Conservation (phyloP, 2,329 filamentous ascomycete species). For the Didymella segeticola region DNA sequence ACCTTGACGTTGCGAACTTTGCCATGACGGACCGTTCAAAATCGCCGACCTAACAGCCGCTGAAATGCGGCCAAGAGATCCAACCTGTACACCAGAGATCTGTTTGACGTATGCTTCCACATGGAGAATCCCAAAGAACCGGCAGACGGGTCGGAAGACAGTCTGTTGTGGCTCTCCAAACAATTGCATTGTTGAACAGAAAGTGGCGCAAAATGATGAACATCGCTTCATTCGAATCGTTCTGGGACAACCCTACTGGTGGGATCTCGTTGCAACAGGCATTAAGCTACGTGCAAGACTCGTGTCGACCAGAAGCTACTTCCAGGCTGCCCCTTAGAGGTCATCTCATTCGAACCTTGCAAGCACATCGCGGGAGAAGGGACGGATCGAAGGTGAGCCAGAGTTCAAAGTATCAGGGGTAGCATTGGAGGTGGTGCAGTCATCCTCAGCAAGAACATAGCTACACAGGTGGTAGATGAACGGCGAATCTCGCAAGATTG, state of each 20-base stretch:
- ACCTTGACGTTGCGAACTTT: slow-evolving; percentile 5
- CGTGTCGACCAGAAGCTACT: neutral
- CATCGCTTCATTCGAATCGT: neutral
- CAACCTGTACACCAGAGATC: neutral
- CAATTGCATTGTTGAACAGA: neutral
- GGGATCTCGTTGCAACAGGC: neutral
- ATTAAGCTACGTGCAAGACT: slow-evolving; percentile 2
- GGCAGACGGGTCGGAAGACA: neutral
- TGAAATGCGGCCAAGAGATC: neutral
- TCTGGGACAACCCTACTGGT: neutral
- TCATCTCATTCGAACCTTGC: neutral
- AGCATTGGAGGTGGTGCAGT: neutral
- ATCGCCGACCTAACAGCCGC: slow-evolving; percentile 10
- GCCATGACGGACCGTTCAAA: slow-evolving; percentile 8
- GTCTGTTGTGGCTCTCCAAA: neutral
- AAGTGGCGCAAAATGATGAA: neutral
- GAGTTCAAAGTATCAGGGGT: neutral
- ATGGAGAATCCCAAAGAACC: neutral
- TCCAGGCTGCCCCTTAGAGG: neutral
- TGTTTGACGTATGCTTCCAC: neutral
- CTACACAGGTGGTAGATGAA: neutral
- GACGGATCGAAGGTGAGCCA: neutral
- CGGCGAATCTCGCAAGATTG: neutral
- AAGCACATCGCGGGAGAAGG: neutral
- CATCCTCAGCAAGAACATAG: neutral